Base-by-base conservation (phyloP, 805 yeast species). In the Cyberlindnera saturnus region DNA sequence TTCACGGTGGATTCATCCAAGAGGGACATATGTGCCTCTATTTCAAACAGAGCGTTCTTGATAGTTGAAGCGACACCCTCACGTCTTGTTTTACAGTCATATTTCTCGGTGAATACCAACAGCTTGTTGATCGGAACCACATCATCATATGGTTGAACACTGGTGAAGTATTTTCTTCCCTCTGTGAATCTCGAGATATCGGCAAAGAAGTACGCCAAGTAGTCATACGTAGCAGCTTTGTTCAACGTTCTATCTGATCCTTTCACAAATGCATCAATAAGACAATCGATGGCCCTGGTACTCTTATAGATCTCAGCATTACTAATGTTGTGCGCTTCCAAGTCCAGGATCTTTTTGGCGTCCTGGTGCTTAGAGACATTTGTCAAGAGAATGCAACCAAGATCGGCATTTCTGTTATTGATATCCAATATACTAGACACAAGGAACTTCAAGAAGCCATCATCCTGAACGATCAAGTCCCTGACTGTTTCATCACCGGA, bases 31-130 rank as follows among this genome's bases (percentile, higher is more conserved):
- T 91, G 98, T 31, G 76, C 63, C 34, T 79, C 77, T 1, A 86
- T 70, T 58, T 90, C 96, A 57, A 91, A 91, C 39, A 91, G 67
- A 0, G 91, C 77, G 64, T 91, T 91, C 62, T 93, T 91, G 53
- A 93, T 86, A 2, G 96, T 85, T 5, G 95, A 84, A 1, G 95
- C 95, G 32, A 87, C 90, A 57, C 96, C 97, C 60, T 85, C 90
- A 64, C 98, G 76, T 66, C 98, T 80, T 20, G 79, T 77, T 55
- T 78, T 79, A 13, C 86, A 72, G 57, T 84, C 90, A 51, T 81
- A 84, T 56, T 81, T 78, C 58, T 86, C 90, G 5, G 96, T 84
- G 65, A 88, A 89, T 0, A 81, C 93, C 46, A 86, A 69, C 23
- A 89, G 64, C 59, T 87, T 87, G n/a, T 89, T 79, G 18, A 88